phyloP scores from a whole-genome alignment of 2,329 filamentous ascomycete species.

The Trichophyton schoenleinii region DNA sequence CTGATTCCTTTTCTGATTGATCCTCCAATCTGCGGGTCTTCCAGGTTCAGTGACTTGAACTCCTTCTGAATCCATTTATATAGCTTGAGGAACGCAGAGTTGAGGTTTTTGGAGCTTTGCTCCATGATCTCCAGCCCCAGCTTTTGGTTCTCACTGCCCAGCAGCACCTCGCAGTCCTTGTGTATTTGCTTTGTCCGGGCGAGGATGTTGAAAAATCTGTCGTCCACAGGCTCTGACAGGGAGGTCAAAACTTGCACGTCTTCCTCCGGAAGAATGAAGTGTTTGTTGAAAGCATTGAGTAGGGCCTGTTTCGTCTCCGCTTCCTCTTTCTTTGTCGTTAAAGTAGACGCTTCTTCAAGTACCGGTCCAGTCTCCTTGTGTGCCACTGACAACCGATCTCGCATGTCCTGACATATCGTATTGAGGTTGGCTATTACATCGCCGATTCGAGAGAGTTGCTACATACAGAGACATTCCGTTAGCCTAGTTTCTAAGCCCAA shows the following conservation, averaged over 20 bases:
- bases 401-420: slow-evolving; percentile 67
- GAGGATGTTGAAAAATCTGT: slow-evolving; percentile 68
- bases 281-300: slow-evolving; percentile 61
- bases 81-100: slow-evolving; percentile 84
- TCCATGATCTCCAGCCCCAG: slow-evolving; percentile 86
- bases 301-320: slow-evolving; percentile 70
- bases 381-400: slow-evolving; percentile 60
- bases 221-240: slow-evolving; percentile 68
- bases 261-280: slow-evolving; percentile 75
- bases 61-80: slow-evolving; percentile 92
- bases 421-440: slow-evolving; percentile 66
- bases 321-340: slow-evolving; percentile 60
- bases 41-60: slow-evolving; percentile 81
- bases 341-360: slow-evolving; percentile 60
- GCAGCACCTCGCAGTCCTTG: slow-evolving; percentile 73
- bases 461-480: slow-evolving; percentile 1
- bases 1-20: slow-evolving; percentile 73
- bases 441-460: slow-evolving; percentile 83
- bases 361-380: slow-evolving; percentile 62
- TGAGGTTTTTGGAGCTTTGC: slow-evolving; percentile 72
- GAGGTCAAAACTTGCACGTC: slow-evolving; percentile 66
- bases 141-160: slow-evolving; percentile 81
- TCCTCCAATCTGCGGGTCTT: slow-evolving; percentile 82
- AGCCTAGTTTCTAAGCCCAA: neutral
- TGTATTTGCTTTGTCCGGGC: slow-evolving; percentile 74